Percentiles rank a stretch among this genome's conserved stretches.
These are phyloP conservation scores for Blastobotrys mokoenaii DNA, from an alignment of 805 yeast genomes.

Conservation along the genomic window DNA sequence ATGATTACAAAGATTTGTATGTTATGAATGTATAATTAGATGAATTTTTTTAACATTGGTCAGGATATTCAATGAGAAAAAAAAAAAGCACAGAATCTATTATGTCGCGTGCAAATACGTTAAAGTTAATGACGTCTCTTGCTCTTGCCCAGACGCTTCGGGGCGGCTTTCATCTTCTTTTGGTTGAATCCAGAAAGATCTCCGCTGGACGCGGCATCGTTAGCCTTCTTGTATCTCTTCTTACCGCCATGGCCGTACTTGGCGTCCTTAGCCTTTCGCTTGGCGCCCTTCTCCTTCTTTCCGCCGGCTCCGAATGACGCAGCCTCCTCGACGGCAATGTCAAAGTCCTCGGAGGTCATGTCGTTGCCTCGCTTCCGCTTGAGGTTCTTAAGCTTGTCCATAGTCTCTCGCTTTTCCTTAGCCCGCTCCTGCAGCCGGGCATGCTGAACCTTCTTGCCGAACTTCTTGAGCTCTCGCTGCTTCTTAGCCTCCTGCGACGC, in stretches of 20 bases:
- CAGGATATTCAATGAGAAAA: no score
- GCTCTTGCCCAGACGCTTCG: slow-evolving; percentile 19
- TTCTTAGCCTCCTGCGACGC: slow-evolving; percentile 89
- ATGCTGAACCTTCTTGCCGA: slow-evolving; percentile 93
- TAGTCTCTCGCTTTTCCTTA: slow-evolving; percentile 81
- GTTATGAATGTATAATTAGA: not conserved
- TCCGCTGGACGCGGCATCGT: slow-evolving; percentile 62
- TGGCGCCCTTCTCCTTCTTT: slow-evolving; percentile 44
- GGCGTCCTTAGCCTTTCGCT: slow-evolving; percentile 61
- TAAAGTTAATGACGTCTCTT: slow-evolving; percentile 8
- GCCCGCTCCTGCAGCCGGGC: slow-evolving; percentile 91
- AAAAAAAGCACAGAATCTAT: no score
- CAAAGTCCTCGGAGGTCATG: slow-evolving; percentile 66
- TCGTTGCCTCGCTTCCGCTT: slow-evolving; percentile 78
- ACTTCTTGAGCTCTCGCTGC: slow-evolving; percentile 91
- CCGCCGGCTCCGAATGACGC: slow-evolving; percentile 43
- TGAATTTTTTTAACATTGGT: no score
- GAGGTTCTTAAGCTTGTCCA: slow-evolving; percentile 84
- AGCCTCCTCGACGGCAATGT: slow-evolving; percentile 88
- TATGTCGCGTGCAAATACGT: not conserved
- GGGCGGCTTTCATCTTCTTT: slow-evolving; percentile 43
- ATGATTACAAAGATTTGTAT: not conserved
- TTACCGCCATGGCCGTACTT: slow-evolving; percentile 74
- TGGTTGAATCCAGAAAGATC: slow-evolving; percentile 54
- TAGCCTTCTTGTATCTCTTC: slow-evolving; percentile 64